Percentiles rank a stretch among this genome's conserved stretches.
Evolutionary conservation across 495 filamentous ascomycete species (phyloP).

Genomic region (Filosporella fistucella): DNA sequence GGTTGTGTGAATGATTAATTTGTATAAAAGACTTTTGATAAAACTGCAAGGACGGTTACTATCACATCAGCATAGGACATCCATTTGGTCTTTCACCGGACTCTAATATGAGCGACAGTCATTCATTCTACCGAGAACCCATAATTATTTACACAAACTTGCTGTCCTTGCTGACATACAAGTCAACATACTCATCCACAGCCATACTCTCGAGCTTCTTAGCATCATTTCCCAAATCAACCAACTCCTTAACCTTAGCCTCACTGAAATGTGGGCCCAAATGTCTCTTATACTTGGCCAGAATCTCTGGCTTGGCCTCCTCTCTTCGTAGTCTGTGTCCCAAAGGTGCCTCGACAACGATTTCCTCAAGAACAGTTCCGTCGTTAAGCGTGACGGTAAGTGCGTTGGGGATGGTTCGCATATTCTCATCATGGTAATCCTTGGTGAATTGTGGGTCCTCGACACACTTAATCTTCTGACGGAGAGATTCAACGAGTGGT

Average conservation of each 20-base stretch:
- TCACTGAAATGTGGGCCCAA: conserved; percentile 75
- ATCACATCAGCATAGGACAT: no score
- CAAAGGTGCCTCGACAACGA: conserved; percentile 91
- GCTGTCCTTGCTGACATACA: conserved; percentile 68
- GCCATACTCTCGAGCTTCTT: conserved; percentile 72
- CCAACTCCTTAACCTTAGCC: conserved; percentile 70
- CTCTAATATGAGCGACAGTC: no score
- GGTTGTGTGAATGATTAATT: conserved; percentile 20
- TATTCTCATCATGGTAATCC: conserved; percentile 89
- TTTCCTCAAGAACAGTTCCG: conserved; percentile 87
- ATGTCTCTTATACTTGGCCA: conserved; percentile 93
- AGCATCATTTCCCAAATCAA: conserved; percentile 68
- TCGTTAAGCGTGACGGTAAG: conserved; percentile 91
- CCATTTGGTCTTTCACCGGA: no score
- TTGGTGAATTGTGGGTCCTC: conserved; percentile 91
- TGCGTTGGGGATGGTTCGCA: conserved; percentile 95
- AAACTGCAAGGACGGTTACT: no score
- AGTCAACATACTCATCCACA: conserved; percentile 89
- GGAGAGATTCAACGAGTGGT: conserved; percentile 80
- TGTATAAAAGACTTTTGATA: no score
- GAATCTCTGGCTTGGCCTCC: conserved; percentile 94
- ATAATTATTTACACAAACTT: conserved; percentile 43
- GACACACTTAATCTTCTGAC: conserved; percentile 87
- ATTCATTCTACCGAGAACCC: no score
- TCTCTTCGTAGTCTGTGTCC: conserved; percentile 88